Percentiles rank a stretch among this genome's conserved stretches.
Evolutionary conservation across 2,329 filamentous ascomycete species (phyloP).

Genomic region (Xylaria sp.): DNA sequence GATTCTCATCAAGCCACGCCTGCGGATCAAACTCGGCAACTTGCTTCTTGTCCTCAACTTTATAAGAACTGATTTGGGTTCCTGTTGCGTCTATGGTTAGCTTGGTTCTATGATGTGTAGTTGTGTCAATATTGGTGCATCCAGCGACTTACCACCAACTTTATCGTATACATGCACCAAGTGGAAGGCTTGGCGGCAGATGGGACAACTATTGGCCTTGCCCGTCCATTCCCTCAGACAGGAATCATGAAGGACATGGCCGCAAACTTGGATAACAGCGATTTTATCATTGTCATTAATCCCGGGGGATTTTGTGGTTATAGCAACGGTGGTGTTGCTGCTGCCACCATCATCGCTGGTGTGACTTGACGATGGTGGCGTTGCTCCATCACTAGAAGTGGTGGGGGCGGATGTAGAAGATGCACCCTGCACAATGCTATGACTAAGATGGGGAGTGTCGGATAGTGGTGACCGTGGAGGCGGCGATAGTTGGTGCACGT

Average conservation of each 20-base stretch:
- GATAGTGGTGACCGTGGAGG: constrained; percentile 44
- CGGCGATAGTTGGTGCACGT: constrained; percentile 45
- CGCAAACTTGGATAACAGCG: constrained; percentile 77
- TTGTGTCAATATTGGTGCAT: constrained; percentile 22
- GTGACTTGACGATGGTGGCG: constrained; percentile 42
- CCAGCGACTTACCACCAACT: constrained; percentile 75
- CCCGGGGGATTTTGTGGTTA: constrained; percentile 39
- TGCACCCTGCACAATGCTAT: constrained; percentile 33
- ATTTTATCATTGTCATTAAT: constrained; percentile 57
- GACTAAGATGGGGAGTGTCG: constrained; percentile 31
- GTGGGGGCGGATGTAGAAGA: constrained; percentile 35
- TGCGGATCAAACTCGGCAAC: constrained; percentile 88
- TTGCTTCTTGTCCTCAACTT: constrained; percentile 86
- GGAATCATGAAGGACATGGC: constrained; percentile 90
- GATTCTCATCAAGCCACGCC: constrained; percentile 75
- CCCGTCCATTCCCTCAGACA: constrained; percentile 96
- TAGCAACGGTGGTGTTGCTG: constrained; percentile 41
- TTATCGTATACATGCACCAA: constrained; percentile 84
- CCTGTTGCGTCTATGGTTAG: constrained; percentile 59
- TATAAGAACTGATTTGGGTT: constrained; percentile 66
- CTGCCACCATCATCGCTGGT: constrained; percentile 45
- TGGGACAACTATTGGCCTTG: constrained; percentile 96
- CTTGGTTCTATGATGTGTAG: constrained; percentile 18
- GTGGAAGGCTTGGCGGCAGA: constrained; percentile 93
- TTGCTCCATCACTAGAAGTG: constrained; percentile 32